Evolutionary conservation across 2,329 filamentous ascomycete species (phyloP).

Genomic region (Cladophialophora chaetospira): DNA sequence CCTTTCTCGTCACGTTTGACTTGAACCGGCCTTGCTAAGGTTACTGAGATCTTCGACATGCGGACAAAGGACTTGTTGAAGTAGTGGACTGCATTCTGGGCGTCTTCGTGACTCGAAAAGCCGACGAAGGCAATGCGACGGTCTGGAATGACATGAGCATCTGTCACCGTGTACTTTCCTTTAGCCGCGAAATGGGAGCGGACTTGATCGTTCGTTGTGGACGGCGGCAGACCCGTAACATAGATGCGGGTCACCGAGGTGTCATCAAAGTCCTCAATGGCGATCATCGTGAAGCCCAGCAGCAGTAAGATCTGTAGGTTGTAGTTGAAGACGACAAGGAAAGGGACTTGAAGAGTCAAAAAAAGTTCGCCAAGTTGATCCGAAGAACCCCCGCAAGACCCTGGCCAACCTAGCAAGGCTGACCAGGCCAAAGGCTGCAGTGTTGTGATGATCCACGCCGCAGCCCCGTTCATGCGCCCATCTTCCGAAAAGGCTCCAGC

Average conservation of each 20-base stretch:
- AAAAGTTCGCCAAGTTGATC: neutral
- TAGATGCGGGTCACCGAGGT: conserved; percentile 64
- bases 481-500: neutral
- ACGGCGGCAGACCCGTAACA: conserved; percentile 75
- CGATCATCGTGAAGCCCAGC: neutral
- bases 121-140: conserved; percentile 94
- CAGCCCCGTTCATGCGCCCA: neutral
- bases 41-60: conserved; percentile 90
- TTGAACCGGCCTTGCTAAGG: conserved; percentile 78
- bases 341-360: neutral
- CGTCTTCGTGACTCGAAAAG: conserved; percentile 80
- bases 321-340: neutral
- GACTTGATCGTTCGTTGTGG: conserved; percentile 80
- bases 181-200: conserved; percentile 75
- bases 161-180: conserved; percentile 75
- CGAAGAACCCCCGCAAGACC: conserved; percentile 1
- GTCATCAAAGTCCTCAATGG: conserved; percentile 5
- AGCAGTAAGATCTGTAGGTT: neutral
- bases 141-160: conserved; percentile 86
- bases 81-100: conserved; percentile 82
- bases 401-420: neutral
- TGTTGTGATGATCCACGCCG: conserved; percentile 5
- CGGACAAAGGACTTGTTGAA: conserved; percentile 95
- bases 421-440: neutral
- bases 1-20: conserved; percentile 23